phyloP scores from a whole-genome alignment of 768 basidiomycete species.

The Leccinum ochraceum region DNA sequence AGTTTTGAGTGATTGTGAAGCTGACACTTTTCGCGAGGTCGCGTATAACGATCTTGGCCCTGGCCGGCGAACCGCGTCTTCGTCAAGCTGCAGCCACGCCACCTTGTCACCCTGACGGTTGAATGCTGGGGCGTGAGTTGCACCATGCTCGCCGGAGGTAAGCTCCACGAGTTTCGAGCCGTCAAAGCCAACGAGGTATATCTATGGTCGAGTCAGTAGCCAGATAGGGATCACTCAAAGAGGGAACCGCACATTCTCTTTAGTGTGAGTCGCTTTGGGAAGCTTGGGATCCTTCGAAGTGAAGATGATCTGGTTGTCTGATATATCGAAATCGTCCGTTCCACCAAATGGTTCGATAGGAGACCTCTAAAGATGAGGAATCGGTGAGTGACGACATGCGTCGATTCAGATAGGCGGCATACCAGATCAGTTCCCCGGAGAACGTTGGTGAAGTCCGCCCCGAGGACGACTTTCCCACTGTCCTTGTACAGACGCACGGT shows the following conservation, averaged over 20 bases:
- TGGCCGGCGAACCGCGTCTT: constrained; percentile 54
- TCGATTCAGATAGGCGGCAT: constrained; percentile 22
- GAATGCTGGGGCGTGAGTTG: constrained; percentile 73
- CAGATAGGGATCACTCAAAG: background rate
- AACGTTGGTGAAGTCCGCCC: constrained; percentile 54
- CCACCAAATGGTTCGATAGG: constrained; percentile 91
- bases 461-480: constrained; percentile 52
- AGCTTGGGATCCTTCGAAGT: constrained; percentile 84
- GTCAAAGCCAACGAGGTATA: constrained; percentile 67
- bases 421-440: constrained; percentile 73
- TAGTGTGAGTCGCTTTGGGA: constrained; percentile 82
- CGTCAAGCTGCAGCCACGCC: constrained; percentile 85
- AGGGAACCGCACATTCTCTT: constrained; percentile 62
- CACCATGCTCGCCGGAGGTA: constrained; percentile 84
- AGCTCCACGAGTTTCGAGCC: constrained; percentile 61
- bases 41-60: constrained; percentile 77
- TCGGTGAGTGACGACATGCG: background rate
- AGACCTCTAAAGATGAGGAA: constrained; percentile 45
- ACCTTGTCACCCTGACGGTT: constrained; percentile 65
- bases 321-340: constrained; percentile 77
- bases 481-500: constrained; percentile 54
- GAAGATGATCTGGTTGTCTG: constrained; percentile 68
- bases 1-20: constrained; percentile 74
- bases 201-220: constrained; percentile 38
- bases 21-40: constrained; percentile 68